Evolutionary conservation across 2,329 filamentous ascomycete species (phyloP), one percentile per base, ranked within the genome.

Genomic region (Ceratocystis huliohia): DNA sequence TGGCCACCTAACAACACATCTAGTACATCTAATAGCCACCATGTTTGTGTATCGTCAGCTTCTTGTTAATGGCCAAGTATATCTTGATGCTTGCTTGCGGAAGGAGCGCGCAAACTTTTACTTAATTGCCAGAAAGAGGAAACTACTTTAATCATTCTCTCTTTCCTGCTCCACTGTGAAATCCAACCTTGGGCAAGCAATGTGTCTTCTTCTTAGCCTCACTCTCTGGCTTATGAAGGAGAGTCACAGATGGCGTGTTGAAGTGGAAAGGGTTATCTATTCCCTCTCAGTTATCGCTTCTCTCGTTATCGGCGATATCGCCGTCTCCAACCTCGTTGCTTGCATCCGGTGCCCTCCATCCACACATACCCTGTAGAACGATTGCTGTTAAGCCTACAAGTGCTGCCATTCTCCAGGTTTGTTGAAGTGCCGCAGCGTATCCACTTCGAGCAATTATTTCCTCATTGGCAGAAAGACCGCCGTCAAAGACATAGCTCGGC

Each of bases 341-440:
- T 59, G 7, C 56, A n/a, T 86, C 71, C 67, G 79, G 77, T 1
- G 74, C 76, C n/a, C 73, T 74, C 80, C 80, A 82, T 1, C 82
- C 82, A 7, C 81, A 80, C 6, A 75, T 75, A 1, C 79, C 78
- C 73, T 84, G 81, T 44, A 82, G 65, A 1, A 77, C 56, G 57
- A 82, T 63, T 3, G 82, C 78, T 3, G 78, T 30, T 2, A 81
- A 67, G 1, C 75, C 76, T 57, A 82, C 64, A 2, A 73, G 72
- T 1, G 79, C 78, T 0, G 80, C 81, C 10, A 78, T 76, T 68
- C 74, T 75, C 73, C 82, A 84, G 25, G 83, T 72, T 1, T 76
- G 74, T 64, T 71, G 73, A 17, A 81, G 72, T 0, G 81, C 79
- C 8, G 71, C 72, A 22, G 78, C 78, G 67, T 84, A 84, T 3